Base-by-base conservation (phyloP, 169 alveolate species). In the Plasmodium vivax region DNA sequence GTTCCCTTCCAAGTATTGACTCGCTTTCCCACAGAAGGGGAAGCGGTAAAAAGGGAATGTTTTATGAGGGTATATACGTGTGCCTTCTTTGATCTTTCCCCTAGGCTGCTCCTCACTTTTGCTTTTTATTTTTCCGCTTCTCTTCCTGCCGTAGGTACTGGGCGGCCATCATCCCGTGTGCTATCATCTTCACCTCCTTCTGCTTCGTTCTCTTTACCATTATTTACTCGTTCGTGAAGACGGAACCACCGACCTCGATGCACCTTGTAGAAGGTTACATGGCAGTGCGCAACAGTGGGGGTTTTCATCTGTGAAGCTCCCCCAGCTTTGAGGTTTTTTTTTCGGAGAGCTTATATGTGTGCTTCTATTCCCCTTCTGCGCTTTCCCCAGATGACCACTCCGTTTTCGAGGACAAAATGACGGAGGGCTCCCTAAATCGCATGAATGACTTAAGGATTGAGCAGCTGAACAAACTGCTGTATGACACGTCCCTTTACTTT, bases 91-190 rank as follows among this genome's bases (percentile, higher is more conserved):
- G 23, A 16, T 23, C 30, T 41, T 19, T 5, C 14, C 23, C 73
- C 32, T 84, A 68, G 54, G 32, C 71, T 36, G 51, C 4, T 36
- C 14, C 10, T 8, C 83, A 36, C n/a, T 12, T 36, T 75, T 34
- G 54, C 7, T 30, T 73, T 73, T 74, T 34, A 1, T 75, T 36
- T 34, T 45, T 34, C 30, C 72, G 3, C 68, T 8, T 36, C 27
- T 58, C 7, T 7, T 34, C 14, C 79, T 32, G n/a, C 0, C 79
- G 68, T 41, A 88, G 94, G 82, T 88, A 88, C 75, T 88, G 94
- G 94, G 94, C 94, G 32, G 87, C 88, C 62, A 80, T 79, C 73
- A 88, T 88, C 23, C 94, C 94, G 9, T 54, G 83, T 27, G 87
- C 77, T 12, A 88, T 79, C 38, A 6, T 88, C 19, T 88, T 88